Conservation (phyloP, 805 yeast genomes). For the Candida sonorensis region DNA sequence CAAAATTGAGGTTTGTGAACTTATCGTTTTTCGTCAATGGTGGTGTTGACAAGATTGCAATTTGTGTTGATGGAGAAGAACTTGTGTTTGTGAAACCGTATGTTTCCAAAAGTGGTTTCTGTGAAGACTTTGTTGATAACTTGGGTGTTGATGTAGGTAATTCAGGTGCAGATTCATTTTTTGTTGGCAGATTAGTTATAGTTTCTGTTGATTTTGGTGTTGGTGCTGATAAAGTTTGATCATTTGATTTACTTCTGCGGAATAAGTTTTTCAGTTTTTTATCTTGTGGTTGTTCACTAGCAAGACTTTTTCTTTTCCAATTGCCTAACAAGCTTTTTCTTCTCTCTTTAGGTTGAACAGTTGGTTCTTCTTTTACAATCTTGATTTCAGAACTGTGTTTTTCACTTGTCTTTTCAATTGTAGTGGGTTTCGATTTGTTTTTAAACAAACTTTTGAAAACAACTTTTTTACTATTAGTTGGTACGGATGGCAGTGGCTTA, state of each 20-base stretch:
- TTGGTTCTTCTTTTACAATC: too few species aligned
- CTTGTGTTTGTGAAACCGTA: constrained; percentile 16
- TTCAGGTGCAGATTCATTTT: too few species aligned
- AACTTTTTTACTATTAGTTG: constrained; percentile 16
- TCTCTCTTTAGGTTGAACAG: constrained; percentile 4
- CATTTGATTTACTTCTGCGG: constrained; percentile 9
- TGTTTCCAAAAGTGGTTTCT: constrained; percentile 12
- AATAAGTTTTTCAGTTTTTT: constrained; percentile 9
- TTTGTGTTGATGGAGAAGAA: constrained; percentile 2
- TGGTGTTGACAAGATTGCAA: constrained; percentile 10
- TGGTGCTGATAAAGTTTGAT: not conserved
- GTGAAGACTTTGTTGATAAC: too few species aligned
- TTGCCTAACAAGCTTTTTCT: constrained; percentile 22
- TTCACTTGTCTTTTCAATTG: not conserved
- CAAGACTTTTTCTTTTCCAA: constrained; percentile 26
- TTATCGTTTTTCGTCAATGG: too few species aligned
- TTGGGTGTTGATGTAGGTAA: not conserved
- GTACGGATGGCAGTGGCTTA: too few species aligned
- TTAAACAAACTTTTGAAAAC: constrained; percentile 25
- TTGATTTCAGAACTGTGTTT: too few species aligned
- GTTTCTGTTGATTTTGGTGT: not conserved
- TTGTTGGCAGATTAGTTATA: too few species aligned
- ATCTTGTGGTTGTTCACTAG: constrained; percentile 8
- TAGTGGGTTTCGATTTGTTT: constrained; percentile 3
- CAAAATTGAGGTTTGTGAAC: constrained; percentile 4